Percentiles rank a stretch among this genome's conserved stretches.
Conservation (phyloP, 805 yeast genomes). For the Lachancea waltii region DNA sequence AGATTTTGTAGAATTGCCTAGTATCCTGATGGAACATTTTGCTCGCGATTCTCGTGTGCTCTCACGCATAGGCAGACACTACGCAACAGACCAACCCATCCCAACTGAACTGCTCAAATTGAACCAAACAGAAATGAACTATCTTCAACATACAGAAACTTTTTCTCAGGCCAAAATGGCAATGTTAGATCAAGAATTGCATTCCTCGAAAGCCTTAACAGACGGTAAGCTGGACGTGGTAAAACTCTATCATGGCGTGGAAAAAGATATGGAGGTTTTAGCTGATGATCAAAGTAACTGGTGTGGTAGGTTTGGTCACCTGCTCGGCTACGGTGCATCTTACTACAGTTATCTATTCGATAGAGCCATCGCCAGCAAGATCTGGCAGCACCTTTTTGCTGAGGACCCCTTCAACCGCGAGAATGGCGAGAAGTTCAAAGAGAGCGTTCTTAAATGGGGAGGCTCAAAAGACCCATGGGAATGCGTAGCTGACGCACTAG, state of each 20-base stretch:
- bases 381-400: conserved; percentile 70
- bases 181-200: conserved; percentile 74
- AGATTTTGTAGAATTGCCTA: conserved; percentile 94
- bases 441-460: conserved; percentile 81
- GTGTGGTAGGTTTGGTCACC: conserved; percentile 93
- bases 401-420: conserved; percentile 61
- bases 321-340: conserved; percentile 88
- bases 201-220: conserved; percentile 36
- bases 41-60: conserved; percentile 77
- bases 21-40: conserved; percentile 93
- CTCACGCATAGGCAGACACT: conserved; percentile 63
- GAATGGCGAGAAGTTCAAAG: conserved; percentile 71
- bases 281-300: conserved; percentile 69
- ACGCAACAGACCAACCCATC: conserved; percentile 52
- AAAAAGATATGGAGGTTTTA: conserved; percentile 50
- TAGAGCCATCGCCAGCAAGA: conserved; percentile 81
- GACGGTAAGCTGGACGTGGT: conserved; percentile 48
- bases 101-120: conserved; percentile 44
- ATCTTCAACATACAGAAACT: conserved; percentile 62
- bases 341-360: conserved; percentile 90
- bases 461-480: conserved; percentile 88
- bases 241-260: conserved; percentile 58
- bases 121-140: conserved; percentile 45
- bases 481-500: conserved; percentile 74
- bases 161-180: conserved; percentile 90